Percentiles rank a stretch among this genome's conserved stretches.
These are phyloP conservation scores for Amniculicola lignicola DNA, from an alignment of 495 filamentous ascomycete genomes.

Conservation along the genomic window DNA sequence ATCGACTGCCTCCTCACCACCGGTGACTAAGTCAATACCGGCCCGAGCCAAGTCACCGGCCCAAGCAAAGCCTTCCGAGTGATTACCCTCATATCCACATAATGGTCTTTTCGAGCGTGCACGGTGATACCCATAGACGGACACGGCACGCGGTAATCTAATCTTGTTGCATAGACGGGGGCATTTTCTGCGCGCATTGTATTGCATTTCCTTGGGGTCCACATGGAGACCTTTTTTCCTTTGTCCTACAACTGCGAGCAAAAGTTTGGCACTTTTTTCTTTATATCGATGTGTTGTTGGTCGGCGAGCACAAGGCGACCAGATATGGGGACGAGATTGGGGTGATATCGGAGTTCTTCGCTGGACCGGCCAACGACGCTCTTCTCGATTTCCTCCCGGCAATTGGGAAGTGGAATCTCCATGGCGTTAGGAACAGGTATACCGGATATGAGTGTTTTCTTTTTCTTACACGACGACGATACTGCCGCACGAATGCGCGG, in stretches of 20 bases:
- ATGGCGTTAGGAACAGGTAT: too few species aligned
- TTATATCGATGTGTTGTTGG: constrained; percentile 1
- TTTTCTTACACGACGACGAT: too few species aligned
- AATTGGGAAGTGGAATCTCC: too few species aligned
- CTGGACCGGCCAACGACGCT: not conserved
- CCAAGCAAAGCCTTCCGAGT: constrained; percentile 26
- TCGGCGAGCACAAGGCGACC: constrained; percentile 10
- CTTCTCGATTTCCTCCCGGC: not conserved
- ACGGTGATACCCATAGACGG: constrained; percentile 28
- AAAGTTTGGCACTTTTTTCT: constrained; percentile 27
- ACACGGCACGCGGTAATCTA: constrained; percentile 32
- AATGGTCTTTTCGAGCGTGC: constrained; percentile 26
- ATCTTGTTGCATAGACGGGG: constrained; percentile 37
- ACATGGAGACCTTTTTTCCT: too few species aligned
- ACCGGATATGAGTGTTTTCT: too few species aligned
- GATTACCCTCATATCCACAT: constrained; percentile 19
- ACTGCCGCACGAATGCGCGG: too few species aligned
- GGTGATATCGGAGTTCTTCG: too few species aligned
- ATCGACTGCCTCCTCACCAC: constrained; percentile 57
- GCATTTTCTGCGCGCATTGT: constrained; percentile 32
- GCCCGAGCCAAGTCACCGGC: constrained; percentile 52
- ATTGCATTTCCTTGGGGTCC: constrained; percentile 34
- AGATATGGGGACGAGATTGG: too few species aligned
- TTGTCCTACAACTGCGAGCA: constrained; percentile 20
- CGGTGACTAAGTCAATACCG: constrained; percentile 53